These are phyloP conservation scores for Citrus trifoliata DNA, from an alignment of 345 rosid genomes.

Conservation along the genomic window DNA sequence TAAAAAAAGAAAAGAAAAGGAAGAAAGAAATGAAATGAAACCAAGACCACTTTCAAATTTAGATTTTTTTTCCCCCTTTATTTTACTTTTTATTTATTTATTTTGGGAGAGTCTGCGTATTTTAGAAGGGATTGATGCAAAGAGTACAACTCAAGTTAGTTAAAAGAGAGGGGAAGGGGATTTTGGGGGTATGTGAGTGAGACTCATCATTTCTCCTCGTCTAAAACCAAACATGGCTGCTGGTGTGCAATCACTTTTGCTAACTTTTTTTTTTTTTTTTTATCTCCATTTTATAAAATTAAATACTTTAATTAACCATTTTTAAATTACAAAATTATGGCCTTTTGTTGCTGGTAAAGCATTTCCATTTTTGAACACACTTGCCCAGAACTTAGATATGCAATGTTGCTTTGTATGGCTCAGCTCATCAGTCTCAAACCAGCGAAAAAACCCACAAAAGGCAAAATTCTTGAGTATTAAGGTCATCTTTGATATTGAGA, in stretches of 20 bases:
- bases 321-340: not conserved
- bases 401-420: not conserved
- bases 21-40: not conserved
- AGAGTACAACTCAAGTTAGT: conserved; percentile 41
- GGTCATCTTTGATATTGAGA: too few relatives aligned
- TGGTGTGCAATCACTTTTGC: conserved; percentile 13
- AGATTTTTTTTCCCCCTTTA: not conserved
- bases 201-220: conserved; percentile 24
- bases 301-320: not conserved
- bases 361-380: not conserved
- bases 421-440: too few relatives aligned
- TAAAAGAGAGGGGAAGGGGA: conserved; percentile 14
- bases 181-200: not conserved
- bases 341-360: not conserved
- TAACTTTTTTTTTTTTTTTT: conserved; percentile 6
- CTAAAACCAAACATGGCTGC: conserved; percentile 8
- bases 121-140: conserved; percentile 33
- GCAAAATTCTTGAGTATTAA: too few relatives aligned
- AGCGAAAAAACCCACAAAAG: too few relatives aligned
- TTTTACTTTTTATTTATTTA: not conserved
- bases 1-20: not conserved
- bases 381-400: not conserved
- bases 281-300: not conserved
- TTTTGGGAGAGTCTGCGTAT: conserved; percentile 10
- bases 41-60: not conserved